Conservation (phyloP, 176 grass and related monocot genomes). For the Juncus effusus region DNA sequence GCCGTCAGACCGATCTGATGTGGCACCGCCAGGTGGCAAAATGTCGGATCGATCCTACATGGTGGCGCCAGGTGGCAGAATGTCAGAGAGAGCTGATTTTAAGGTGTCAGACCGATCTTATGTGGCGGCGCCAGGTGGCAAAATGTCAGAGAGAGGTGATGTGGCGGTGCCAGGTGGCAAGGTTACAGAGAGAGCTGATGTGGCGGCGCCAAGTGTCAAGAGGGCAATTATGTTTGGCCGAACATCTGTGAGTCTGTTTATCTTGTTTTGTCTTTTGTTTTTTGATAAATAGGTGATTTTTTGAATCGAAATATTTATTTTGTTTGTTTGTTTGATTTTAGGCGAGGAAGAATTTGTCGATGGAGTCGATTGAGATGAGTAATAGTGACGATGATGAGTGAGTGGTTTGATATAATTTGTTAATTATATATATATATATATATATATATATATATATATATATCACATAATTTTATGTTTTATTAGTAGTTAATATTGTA, state of each 20-base stretch:
- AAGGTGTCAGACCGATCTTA: background rate
- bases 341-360: slow-evolving; percentile 92
- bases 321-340: slow-evolving; percentile 30
- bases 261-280: slow-evolving; percentile 17
- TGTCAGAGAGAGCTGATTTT: background rate
- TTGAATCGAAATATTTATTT: background rate
- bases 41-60: background rate
- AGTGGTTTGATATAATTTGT: slow-evolving; percentile 31
- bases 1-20: background rate
- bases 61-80: background rate
- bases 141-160: background rate
- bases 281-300: too few relatives aligned
- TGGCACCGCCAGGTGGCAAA: background rate
- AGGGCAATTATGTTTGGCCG: slow-evolving; percentile 66
- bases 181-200: slow-evolving; percentile 13
- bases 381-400: slow-evolving; percentile 87
- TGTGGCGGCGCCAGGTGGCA: background rate
- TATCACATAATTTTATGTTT: too few relatives aligned
- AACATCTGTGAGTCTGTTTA: slow-evolving; percentile 78
- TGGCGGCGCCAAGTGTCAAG: slow-evolving; percentile 24
- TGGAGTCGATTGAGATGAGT: slow-evolving; percentile 60
- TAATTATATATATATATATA: slow-evolving; percentile 5
- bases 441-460: slow-evolving; percentile 3
- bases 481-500: too few relatives aligned
- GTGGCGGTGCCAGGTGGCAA: slow-evolving; percentile 15